Evolutionary conservation across 2,329 filamentous ascomycete species (phyloP).

Genomic region (Colletotrichum costaricense): DNA sequence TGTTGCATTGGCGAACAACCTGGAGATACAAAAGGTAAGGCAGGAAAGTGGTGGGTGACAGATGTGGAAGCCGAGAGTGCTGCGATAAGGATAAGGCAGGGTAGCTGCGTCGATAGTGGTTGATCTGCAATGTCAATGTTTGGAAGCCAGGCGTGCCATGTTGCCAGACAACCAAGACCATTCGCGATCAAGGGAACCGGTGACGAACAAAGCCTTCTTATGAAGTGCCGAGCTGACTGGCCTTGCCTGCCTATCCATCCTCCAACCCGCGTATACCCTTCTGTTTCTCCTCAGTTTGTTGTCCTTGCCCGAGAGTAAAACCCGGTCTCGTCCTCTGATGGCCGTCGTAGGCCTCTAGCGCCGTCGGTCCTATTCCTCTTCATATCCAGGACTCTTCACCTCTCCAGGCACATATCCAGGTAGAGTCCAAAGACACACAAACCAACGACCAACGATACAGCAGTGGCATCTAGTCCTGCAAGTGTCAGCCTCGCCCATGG

Average conservation of each 20-base stretch:
- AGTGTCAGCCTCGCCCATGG: background rate
- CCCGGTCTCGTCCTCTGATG: background rate
- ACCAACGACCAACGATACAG: background rate
- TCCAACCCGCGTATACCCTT: background rate
- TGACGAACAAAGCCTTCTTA: conserved; percentile 15
- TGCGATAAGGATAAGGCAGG: conserved; percentile 25
- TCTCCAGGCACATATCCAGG: background rate
- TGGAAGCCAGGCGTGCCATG: background rate
- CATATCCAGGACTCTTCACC: conserved; percentile 5
- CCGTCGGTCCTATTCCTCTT: conserved; percentile 1
- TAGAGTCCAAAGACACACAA: background rate
- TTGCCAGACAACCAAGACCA: background rate
- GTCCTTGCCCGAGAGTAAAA: background rate
- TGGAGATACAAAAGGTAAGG: too few species aligned
- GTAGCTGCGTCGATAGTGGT: background rate
- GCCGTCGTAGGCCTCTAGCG: background rate
- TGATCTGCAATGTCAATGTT: conserved; percentile 16
- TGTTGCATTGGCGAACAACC: background rate
- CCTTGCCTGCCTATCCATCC: background rate
- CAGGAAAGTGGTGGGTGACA: background rate
- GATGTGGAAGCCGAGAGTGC: background rate
- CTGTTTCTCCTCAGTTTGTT: background rate
- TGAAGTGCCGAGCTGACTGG: conserved; percentile 25
- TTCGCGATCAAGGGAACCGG: background rate
- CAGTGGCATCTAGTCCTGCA: background rate